A percentile compares a stretch with the other conserved stretches of the same genome.
These are phyloP conservation scores for Striga asiatica DNA, from an alignment of 257 asterid genomes.

Conservation along the genomic window DNA sequence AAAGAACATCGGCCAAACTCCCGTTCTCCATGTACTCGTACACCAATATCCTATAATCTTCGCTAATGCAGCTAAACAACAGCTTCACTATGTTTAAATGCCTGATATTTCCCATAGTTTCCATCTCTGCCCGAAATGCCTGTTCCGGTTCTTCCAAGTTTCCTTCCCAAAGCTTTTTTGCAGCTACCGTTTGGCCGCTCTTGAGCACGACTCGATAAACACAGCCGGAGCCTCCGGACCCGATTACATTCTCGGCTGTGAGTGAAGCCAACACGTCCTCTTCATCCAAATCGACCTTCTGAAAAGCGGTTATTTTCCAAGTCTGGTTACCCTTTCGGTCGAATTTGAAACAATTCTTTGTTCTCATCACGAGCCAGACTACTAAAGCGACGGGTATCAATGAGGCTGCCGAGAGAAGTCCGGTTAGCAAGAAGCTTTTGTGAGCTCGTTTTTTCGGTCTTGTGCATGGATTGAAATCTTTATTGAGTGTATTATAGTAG, in stretches of 20 bases:
- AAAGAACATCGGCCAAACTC: slow-evolving; percentile 63
- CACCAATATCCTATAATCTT: slow-evolving; percentile 51
- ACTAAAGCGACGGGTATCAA: slow-evolving; percentile 34
- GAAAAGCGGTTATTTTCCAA: slow-evolving; percentile 66
- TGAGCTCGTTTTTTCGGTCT: slow-evolving; percentile 30
- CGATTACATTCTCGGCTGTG: slow-evolving; percentile 51
- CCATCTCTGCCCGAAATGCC: slow-evolving; percentile 44
- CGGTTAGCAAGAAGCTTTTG: slow-evolving; percentile 27
- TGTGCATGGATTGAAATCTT: slow-evolving; percentile 45
- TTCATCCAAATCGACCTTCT: slow-evolving; percentile 39
- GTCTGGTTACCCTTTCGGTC: slow-evolving; percentile 19
- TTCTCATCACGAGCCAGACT: slow-evolving; percentile 42
- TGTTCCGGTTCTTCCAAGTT: slow-evolving; percentile 36
- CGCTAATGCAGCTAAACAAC: slow-evolving; percentile 52
- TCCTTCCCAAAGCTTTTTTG: slow-evolving; percentile 71
- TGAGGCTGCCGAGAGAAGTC: slow-evolving; percentile 40
- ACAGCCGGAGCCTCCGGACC: slow-evolving; percentile 70
- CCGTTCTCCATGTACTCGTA: slow-evolving; percentile 68
- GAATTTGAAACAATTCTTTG: slow-evolving; percentile 22
- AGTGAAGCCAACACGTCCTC: slow-evolving; percentile 42
- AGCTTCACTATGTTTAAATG: slow-evolving; percentile 69
- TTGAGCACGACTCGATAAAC: slow-evolving; percentile 57
- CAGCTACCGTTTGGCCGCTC: slow-evolving; percentile 58
- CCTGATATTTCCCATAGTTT: slow-evolving; percentile 44
- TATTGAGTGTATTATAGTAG: slow-evolving; percentile 38